Conservation (phyloP, 1,284 basidiomycete species). For the Ceratobasidium sp. region DNA sequence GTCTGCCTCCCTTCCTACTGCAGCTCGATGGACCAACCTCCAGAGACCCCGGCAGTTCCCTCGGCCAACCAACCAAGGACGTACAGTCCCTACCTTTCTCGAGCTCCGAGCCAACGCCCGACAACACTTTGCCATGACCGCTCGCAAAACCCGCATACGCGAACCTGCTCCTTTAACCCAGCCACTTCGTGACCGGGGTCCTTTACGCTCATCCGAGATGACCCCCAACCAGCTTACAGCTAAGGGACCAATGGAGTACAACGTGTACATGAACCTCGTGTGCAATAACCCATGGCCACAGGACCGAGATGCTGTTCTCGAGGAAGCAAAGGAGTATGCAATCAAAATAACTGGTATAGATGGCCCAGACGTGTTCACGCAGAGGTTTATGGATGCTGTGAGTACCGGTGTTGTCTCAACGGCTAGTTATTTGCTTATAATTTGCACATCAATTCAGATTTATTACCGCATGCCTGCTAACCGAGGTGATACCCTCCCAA, state of each 20-base stretch:
- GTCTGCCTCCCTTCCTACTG: too few relatives aligned
- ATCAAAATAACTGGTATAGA: neutral
- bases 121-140: neutral
- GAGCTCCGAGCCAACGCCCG: neutral
- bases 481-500: constrained; percentile 6
- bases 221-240: neutral
- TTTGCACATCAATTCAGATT: neutral
- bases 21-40: too few relatives aligned
- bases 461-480: neutral
- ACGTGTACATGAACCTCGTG: constrained; percentile 22
- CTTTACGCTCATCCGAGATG: neutral
- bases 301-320: constrained; percentile 1
- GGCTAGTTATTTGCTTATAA: neutral
- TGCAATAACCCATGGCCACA: constrained; percentile 13
- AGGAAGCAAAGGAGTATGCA: neutral
- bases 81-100: neutral
- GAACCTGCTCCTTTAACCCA: neutral
- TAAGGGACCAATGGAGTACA: constrained; percentile 6
- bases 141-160: neutral
- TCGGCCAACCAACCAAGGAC: too few relatives aligned
- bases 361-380: neutral
- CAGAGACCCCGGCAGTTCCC: too few relatives aligned
- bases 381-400: constrained; percentile 12
- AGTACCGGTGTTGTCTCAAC: neutral
- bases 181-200: neutral